phyloP scores from a whole-genome alignment of 805 yeast species.

The Candida ovalis region DNA sequence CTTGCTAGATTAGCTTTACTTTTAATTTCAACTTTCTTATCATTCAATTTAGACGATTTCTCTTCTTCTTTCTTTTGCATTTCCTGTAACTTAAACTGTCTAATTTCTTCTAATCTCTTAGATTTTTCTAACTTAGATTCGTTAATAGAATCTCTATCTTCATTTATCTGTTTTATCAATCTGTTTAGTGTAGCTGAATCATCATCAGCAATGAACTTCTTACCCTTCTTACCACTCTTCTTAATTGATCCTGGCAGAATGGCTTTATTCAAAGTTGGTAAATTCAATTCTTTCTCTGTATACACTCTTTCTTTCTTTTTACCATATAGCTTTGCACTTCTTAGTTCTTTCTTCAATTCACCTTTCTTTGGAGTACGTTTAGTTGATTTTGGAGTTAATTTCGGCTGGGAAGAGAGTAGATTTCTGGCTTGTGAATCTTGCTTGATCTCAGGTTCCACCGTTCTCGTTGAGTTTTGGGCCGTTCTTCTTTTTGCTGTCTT shows the following conservation, averaged over 20 bases:
- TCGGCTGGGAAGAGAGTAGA: constrained; percentile 54
- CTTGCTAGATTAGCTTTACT: constrained; percentile 70
- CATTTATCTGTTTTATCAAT: constrained; percentile 77
- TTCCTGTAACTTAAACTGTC: constrained; percentile 83
- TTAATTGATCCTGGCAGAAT: constrained; percentile 77
- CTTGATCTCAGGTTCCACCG: constrained; percentile 62
- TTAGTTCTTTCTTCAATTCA: constrained; percentile 62
- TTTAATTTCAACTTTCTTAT: constrained; percentile 73
- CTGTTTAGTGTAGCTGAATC: constrained; percentile 61
- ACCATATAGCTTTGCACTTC: constrained; percentile 64
- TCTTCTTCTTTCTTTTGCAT: constrained; percentile 77
- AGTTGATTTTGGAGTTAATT: constrained; percentile 55
- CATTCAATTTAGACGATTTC: constrained; percentile 66
- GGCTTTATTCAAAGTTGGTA: constrained; percentile 80
- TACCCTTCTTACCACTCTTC: constrained; percentile 82
- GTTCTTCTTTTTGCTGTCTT: constrained; percentile 54
- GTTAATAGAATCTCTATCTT: constrained; percentile 68
- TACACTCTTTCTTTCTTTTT: constrained; percentile 53
- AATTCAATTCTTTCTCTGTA: constrained; percentile 71
- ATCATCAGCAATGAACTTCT: constrained; percentile 69
- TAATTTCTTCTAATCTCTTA: constrained; percentile 80
- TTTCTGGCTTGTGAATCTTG: constrained; percentile 69
- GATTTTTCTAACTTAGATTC: constrained; percentile 91
- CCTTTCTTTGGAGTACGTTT: constrained; percentile 46
- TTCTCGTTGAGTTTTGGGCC: constrained; percentile 50